Evolutionary conservation across 176 grass and related monocot genomes (phyloP), one percentile per base, ranked within the genome.

Genomic region (Oryza meridionalis): DNA sequence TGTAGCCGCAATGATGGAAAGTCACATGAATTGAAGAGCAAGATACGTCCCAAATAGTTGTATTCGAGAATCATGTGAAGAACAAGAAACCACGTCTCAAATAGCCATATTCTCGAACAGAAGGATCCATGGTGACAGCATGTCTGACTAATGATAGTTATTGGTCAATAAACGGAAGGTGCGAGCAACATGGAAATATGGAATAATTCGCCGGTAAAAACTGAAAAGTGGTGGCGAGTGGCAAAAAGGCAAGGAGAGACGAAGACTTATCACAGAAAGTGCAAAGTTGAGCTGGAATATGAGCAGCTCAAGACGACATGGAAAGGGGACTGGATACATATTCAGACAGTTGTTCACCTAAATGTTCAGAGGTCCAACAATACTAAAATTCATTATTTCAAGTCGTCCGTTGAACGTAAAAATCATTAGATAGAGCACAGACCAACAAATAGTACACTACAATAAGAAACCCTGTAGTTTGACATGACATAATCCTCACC

Each of bases 281-380:
- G 66, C 9, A 63, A 53, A 33, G 65, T 72, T 85, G 72, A 45
- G 88, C 65, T 72, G 32, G 55, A 58, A 74, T 76, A 77, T 11
- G 8, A 71, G 43, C 31, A 71, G 24, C 32, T 82, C 58, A 61
- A 22, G 58, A 22, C 58, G 58, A 22, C 58, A n/a, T 50, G 17
- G 42, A 72, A 66, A 27, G 11, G 50, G 69, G 29, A 25, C 33
- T 47, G 22, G 69, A 62, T 62, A 6, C 65, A 67, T 67, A 46
- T 58, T 58, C 25, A 7, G 45, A 11, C 15, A 84, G 46, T 61
- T 75, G 69, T 24, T 76, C 24, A 19, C 70, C 62, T 59, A 74
- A 66, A 2, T 53, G 50, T 77, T 45, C 80, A 32, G 66, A 72
- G 40, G 29, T 72, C n/a, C 53, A 51, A n/a, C 43, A 55, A 65